Conservation (phyloP, 192 early-diverging fungal genomes). For the Coemansia sp. region DNA sequence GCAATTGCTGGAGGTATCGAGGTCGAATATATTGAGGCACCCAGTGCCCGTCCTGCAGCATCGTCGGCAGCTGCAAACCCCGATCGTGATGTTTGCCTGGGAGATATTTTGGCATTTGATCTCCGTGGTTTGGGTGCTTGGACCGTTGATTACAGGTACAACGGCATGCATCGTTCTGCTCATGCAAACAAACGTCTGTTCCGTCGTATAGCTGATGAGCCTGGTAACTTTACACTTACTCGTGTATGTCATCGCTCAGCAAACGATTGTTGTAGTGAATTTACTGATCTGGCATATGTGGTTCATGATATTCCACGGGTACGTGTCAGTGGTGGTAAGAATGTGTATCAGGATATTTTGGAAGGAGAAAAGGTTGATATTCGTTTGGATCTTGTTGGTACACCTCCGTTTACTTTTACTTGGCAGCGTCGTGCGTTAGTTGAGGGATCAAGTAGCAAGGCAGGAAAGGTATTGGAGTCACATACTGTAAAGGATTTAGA, state of each 20-base stretch:
- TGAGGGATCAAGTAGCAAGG: background rate
- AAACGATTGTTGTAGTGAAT: constrained; percentile 57
- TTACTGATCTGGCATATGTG: constrained; percentile 45
- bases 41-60: constrained; percentile 35
- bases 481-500: constrained; percentile 57
- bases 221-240: constrained; percentile 56
- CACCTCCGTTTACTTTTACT: constrained; percentile 65
- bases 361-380: constrained; percentile 57
- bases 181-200: constrained; percentile 54
- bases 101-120: constrained; percentile 63
- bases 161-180: constrained; percentile 15
- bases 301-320: constrained; percentile 59
- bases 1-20: constrained; percentile 42
- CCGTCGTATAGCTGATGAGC: constrained; percentile 55
- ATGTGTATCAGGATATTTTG: constrained; percentile 65
- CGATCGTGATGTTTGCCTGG: constrained; percentile 54
- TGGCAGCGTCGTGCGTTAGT: constrained; percentile 51
- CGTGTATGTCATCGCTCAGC: constrained; percentile 58
- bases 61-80: constrained; percentile 30
- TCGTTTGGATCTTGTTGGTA: constrained; percentile 57
- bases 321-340: constrained; percentile 60
- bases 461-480: constrained; percentile 37
- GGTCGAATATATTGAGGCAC: constrained; percentile 51
- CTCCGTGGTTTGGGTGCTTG: constrained; percentile 66
- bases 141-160: constrained; percentile 54